Evolutionary conservation across 192 early-diverging fungal genomes (phyloP).

Genomic region (Entomortierella parvispora): DNA sequence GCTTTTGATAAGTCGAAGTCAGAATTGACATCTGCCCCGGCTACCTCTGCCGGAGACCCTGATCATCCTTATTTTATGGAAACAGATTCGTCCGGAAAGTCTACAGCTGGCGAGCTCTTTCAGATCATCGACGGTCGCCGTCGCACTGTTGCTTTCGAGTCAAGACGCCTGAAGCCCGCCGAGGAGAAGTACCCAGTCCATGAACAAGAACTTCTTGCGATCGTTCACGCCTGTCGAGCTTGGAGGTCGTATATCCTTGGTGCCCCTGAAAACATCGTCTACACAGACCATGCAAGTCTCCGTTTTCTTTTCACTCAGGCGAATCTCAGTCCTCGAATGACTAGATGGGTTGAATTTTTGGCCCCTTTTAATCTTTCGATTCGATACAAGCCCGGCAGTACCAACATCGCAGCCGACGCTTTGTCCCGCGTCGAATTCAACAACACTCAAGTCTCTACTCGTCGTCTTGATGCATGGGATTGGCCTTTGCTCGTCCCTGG

Average conservation of each 20-base stretch:
- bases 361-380: constrained; percentile 3
- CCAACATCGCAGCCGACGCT: constrained; percentile 31
- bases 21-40: too few species aligned
- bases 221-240: constrained; percentile 33
- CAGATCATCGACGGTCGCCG: constrained; percentile 24
- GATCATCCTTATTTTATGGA: constrained; percentile 23
- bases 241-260: constrained; percentile 40
- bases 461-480: background rate
- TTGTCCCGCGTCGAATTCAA: constrained; percentile 13
- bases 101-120: constrained; percentile 45
- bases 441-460: background rate
- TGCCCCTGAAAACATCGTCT: background rate
- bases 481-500: background rate
- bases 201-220: constrained; percentile 52
- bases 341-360: constrained; percentile 15
- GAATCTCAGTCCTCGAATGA: background rate
- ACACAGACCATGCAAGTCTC: constrained; percentile 51
- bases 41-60: background rate
- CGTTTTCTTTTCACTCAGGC: constrained; percentile 34
- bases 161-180: constrained; percentile 10
- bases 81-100: constrained; percentile 50
- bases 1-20: too few species aligned
- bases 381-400: constrained; percentile 4
- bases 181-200: constrained; percentile 26
- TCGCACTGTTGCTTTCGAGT: constrained; percentile 30